Base-by-base conservation (phyloP, 805 yeast species). In the Cyberlindnera americana region DNA sequence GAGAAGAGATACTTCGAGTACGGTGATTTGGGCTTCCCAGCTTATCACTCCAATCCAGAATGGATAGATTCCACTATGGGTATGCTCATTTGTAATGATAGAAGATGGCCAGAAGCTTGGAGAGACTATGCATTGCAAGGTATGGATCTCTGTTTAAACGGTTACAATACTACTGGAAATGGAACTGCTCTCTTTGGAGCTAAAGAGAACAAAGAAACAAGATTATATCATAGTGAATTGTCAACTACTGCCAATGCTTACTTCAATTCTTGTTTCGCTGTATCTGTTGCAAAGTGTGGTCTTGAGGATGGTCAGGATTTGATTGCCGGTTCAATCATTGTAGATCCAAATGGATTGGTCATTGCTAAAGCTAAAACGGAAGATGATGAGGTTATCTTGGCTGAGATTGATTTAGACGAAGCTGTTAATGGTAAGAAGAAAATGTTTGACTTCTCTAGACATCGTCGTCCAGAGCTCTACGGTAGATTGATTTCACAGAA, bases 71-170 rank as follows among this genome's bases (percentile, higher is more conserved):
- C 62, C 19, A 65, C 63, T 16, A 46, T 60, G 18, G 69, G 70
- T 31, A 59, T 60, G 61, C 47, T 65, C 35, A 65, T 65, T 15
- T 65, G 70, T 49, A 65, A 65, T 41, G 70, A 65, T 43, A 55
- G 70, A 47, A 62, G 69, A 50, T 65, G 70, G 69, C 66, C 67
- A 6, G 69, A 65, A 40, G 62, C 69, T 13, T 65, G 70, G 69
- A 60, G 69, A 50, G 40, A 47, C 26, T 64, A 62, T 38, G 69
- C 65, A 11, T 46, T 65, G 11, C 69, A 65, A 50, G 69, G 69
- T 8, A 60, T 64, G 64, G 70, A 65, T 22, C 37, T 65, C n/a
- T 59, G 64, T 45, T 31, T 65, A 21, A 58, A 56, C 32, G 69
- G 69, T 5, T 65, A 61, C 44, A 65, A 64, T 43, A 62, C 69